Percentiles rank a stretch among this genome's conserved stretches.
phyloP scores from a whole-genome alignment of 2,329 filamentous ascomycete genomes.

The Pseudogymnoascus sp. region DNA sequence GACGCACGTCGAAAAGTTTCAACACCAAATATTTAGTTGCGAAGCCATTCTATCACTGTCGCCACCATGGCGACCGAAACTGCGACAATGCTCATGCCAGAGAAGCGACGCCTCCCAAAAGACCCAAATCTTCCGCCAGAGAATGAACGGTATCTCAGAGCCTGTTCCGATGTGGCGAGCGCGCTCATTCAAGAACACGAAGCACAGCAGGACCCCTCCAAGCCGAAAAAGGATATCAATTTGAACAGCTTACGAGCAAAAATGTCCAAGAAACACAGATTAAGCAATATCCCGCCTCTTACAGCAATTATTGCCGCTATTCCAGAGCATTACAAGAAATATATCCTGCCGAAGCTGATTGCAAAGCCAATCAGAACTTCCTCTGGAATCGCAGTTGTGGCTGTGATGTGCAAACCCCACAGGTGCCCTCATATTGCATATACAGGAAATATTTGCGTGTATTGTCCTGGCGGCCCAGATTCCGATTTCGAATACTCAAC shows the following conservation, averaged over 20 bases:
- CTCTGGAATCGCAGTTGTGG: slow-evolving; percentile 94
- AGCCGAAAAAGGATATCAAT: slow-evolving; percentile 79
- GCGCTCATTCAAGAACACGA: slow-evolving; percentile 93
- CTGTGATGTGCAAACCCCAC: slow-evolving; percentile 99
- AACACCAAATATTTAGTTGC: background rate
- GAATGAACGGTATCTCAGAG: slow-evolving; percentile 88
- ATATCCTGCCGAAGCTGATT: slow-evolving; percentile 90
- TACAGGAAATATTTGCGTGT: slow-evolving; percentile 98
- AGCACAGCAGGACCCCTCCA: slow-evolving; percentile 63
- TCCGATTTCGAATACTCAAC: slow-evolving; percentile 99
- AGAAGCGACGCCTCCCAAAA: slow-evolving; percentile 53
- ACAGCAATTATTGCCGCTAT: slow-evolving; percentile 97
- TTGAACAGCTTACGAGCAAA: slow-evolving; percentile 82
- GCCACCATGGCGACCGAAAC: slow-evolving; percentile 54
- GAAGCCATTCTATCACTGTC: background rate
- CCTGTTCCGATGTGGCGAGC: slow-evolving; percentile 92
- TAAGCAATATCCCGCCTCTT: slow-evolving; percentile 80
- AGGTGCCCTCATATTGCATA: slow-evolving; percentile 96
- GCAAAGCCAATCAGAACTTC: slow-evolving; percentile 95
- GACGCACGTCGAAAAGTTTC: background rate
- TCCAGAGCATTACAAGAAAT: slow-evolving; percentile 99
- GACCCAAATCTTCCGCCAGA: slow-evolving; percentile 73
- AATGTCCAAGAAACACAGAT: slow-evolving; percentile 84
- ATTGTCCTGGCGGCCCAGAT: slow-evolving; percentile 94
- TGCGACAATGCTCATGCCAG: slow-evolving; percentile 49